These are phyloP conservation scores for Curvularia eragrostidis DNA, from an alignment of 2,329 filamentous ascomycete genomes.

Conservation along the genomic window DNA sequence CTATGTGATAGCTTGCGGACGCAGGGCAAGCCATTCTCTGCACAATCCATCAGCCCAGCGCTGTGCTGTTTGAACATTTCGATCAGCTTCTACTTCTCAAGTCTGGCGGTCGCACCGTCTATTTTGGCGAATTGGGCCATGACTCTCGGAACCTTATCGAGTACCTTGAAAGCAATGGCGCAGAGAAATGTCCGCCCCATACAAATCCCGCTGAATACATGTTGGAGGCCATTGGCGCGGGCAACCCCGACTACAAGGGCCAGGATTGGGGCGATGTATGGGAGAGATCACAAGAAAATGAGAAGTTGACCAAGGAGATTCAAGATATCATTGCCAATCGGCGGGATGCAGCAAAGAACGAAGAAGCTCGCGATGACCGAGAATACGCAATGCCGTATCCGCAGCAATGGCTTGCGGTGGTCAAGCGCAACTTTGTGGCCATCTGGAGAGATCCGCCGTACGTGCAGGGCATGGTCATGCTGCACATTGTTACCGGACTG, in stretches of 20 bases:
- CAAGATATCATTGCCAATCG: conserved; percentile 50
- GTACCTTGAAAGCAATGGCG: conserved; percentile 63
- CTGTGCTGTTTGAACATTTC: conserved; percentile 70
- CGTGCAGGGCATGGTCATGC: conserved; percentile 57
- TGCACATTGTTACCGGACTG: conserved; percentile 60
- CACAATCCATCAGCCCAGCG: conserved; percentile 75
- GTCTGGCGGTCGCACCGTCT: conserved; percentile 70
- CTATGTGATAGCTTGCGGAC: conserved; percentile 58
- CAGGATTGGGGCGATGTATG: conserved; percentile 57
- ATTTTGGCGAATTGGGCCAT: conserved; percentile 66
- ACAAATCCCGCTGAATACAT: conserved; percentile 63
- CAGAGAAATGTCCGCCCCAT: conserved; percentile 58
- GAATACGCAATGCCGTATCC: conserved; percentile 55
- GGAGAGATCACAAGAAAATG: conserved; percentile 51
- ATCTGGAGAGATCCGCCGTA: conserved; percentile 73
- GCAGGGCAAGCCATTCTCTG: conserved; percentile 71
- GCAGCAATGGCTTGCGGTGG: conserved; percentile 52
- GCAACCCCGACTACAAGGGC: conserved; percentile 53
- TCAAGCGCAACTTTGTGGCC: conserved; percentile 61
- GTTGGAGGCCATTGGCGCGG: conserved; percentile 56
- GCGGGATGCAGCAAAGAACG: conserved; percentile 40
- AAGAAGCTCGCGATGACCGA: conserved; percentile 51
- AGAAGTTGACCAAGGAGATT: conserved; percentile 50
- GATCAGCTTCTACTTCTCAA: conserved; percentile 70
- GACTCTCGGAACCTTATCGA: conserved; percentile 51